Evolutionary conservation across 75 land plant genomes (phyloP).

Genomic region (Picea glauca): DNA sequence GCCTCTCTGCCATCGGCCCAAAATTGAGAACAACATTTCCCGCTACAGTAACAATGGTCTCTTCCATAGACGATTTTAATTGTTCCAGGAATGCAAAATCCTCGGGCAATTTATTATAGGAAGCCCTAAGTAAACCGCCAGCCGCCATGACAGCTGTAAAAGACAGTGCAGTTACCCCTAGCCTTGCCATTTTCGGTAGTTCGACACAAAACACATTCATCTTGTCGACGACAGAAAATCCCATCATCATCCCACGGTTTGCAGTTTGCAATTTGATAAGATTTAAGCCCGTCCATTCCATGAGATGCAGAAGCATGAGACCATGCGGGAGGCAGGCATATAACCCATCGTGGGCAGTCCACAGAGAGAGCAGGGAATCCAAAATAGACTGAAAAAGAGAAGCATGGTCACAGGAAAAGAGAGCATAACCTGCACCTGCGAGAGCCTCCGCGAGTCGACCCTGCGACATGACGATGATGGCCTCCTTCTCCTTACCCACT

Average conservation of each 20-base stretch:
- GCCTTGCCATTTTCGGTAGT: slow-evolving; percentile 7
- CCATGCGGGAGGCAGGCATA: slow-evolving; percentile 29
- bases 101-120: slow-evolving; percentile 7
- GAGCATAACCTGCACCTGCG: slow-evolving; percentile 79
- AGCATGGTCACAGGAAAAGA: slow-evolving; percentile 25
- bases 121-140: slow-evolving; percentile 53
- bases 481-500: slow-evolving; percentile 12
- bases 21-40: slow-evolving; percentile 7
- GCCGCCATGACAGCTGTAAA: slow-evolving; percentile 58
- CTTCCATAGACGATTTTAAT: slow-evolving; percentile 35
- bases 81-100: slow-evolving; percentile 6
- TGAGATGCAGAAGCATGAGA: slow-evolving; percentile 63
- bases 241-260: slow-evolving; percentile 17
- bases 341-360: slow-evolving; percentile 30
- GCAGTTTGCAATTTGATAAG: slow-evolving; percentile 15
- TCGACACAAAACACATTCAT: slow-evolving; percentile 15
- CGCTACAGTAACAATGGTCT: slow-evolving; percentile 20
- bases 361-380: slow-evolving; percentile 38
- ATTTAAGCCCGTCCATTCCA: slow-evolving; percentile 65
- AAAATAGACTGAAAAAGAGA: slow-evolving; percentile 31
- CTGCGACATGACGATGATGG: not conserved
- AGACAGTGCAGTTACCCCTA: not conserved
- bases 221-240: not conserved
- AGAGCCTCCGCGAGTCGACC: slow-evolving; percentile 34
- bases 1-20: not conserved